A percentile compares a stretch with the other conserved stretches of the same genome.
phyloP scores from a whole-genome alignment of 2,329 filamentous ascomycete species.

The Pyrenophora seminiperda region DNA sequence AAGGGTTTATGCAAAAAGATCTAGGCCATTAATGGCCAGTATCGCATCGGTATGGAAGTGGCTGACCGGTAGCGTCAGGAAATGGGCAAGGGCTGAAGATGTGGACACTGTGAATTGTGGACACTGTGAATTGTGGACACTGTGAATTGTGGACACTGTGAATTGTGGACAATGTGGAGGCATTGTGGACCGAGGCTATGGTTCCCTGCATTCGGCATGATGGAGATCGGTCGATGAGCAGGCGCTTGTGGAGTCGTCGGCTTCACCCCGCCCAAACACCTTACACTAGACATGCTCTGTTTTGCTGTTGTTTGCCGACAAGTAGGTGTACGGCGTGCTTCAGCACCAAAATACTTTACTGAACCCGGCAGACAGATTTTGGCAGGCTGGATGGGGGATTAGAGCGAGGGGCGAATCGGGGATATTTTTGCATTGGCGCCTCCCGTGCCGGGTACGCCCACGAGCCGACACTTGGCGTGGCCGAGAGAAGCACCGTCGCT shows the following conservation, averaged over 20 bases:
- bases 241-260: background rate
- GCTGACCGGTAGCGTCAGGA: conserved; percentile 38
- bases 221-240: conserved; percentile 9
- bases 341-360: background rate
- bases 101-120: too few species aligned
- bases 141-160: too few species aligned
- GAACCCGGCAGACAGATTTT: too few species aligned
- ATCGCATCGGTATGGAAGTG: background rate
- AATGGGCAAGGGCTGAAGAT: too few species aligned
- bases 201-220: background rate
- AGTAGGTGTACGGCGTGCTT: background rate
- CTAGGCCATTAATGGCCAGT: conserved; percentile 44
- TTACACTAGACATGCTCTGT: background rate
- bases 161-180: background rate
- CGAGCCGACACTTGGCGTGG: conserved; percentile 44
- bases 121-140: too few species aligned
- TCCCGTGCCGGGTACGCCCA: background rate
- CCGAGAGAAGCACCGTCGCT: conserved; percentile 14
- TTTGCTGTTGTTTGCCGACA: background rate
- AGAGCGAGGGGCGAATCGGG: conserved; percentile 8
- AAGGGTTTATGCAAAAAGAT: conserved; percentile 51
- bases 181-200: background rate
- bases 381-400: too few species aligned
- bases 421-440: background rate
- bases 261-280: background rate